Conservation (phyloP, 1,284 basidiomycete species). For the Leccinum subatratum region DNA sequence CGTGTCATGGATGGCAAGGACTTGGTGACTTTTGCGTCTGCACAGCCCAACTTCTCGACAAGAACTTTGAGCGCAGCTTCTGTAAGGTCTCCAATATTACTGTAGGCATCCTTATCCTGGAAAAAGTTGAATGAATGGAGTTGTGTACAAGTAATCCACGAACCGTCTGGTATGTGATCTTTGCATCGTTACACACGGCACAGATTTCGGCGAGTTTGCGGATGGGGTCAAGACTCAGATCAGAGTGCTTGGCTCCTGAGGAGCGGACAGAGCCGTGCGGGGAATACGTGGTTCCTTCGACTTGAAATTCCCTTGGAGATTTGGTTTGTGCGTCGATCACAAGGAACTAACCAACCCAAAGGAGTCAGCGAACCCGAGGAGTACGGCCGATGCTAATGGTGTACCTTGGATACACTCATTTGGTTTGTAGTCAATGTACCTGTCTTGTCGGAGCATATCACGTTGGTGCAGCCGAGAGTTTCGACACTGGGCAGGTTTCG, state of each 20-base stretch:
- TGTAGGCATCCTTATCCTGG: slow-evolving; percentile 76
- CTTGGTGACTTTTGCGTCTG: slow-evolving; percentile 49
- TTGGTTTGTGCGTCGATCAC: slow-evolving; percentile 57
- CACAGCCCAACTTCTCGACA: slow-evolving; percentile 81
- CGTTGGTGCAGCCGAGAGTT: slow-evolving; percentile 92
- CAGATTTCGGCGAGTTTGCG: slow-evolving; percentile 84
- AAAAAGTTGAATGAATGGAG: slow-evolving; percentile 13
- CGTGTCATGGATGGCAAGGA: slow-evolving; percentile 58
- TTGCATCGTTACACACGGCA: slow-evolving; percentile 90
- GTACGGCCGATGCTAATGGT: slow-evolving; percentile 20
- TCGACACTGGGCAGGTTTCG: slow-evolving; percentile 94
- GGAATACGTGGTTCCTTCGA: slow-evolving; percentile 88
- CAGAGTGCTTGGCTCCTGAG: slow-evolving; percentile 55
- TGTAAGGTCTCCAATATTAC: slow-evolving; percentile 93
- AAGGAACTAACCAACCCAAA: slow-evolving; percentile 53
- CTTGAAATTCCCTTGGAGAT: slow-evolving; percentile 64
- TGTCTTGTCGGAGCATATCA: slow-evolving; percentile 97
- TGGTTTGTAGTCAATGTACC: slow-evolving; percentile 94
- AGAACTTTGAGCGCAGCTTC: slow-evolving; percentile 93
- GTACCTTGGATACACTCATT: slow-evolving; percentile 85
- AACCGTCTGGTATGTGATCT: slow-evolving; percentile 79
- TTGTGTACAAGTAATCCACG: slow-evolving; percentile 24
- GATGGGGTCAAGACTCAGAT: slow-evolving; percentile 68
- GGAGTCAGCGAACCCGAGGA: slow-evolving; percentile 11
- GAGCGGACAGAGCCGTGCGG: slow-evolving; percentile 72